Evolutionary conservation across 2,329 filamentous ascomycete genomes (phyloP).

Genomic region (Botrytis squamosa): DNA sequence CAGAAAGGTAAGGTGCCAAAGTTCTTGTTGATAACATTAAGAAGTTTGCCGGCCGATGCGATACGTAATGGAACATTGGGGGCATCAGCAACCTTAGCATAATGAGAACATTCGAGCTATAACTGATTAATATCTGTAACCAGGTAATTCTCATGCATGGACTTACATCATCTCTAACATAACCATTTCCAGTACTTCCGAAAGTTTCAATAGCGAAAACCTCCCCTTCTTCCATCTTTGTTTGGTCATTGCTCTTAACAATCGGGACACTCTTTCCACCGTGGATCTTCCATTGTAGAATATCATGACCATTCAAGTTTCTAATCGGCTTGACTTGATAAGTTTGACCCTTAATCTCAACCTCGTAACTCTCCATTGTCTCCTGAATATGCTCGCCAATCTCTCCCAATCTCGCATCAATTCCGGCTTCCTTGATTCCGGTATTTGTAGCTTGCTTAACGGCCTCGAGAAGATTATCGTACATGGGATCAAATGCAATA

Average conservation of each 20-base stretch:
- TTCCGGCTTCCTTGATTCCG: conserved; percentile 85
- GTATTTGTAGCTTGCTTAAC: conserved; percentile 69
- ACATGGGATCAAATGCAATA: conserved; percentile 64
- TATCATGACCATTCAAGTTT: conserved; percentile 70
- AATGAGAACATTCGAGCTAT: conserved; percentile 80
- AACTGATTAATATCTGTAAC: conserved; percentile 25
- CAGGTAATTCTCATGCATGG: not conserved
- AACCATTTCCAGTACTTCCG: conserved; percentile 86
- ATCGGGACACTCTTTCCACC: conserved; percentile 92
- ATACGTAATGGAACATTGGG: conserved; percentile 74
- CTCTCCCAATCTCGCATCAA: conserved; percentile 80
- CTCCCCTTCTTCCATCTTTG: conserved; percentile 97
- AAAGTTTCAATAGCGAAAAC: conserved; percentile 96
- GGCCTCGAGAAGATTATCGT: conserved; percentile 64
- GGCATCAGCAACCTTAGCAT: conserved; percentile 71
- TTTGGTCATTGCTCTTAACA: conserved; percentile 81
- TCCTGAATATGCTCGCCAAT: conserved; percentile 59
- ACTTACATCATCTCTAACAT: conserved; percentile 78
- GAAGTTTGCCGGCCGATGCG: conserved; percentile 77
- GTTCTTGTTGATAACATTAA: conserved; percentile 92
- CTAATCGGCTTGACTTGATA: conserved; percentile 56
- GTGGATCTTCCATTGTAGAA: conserved; percentile 85
- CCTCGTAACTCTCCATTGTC: conserved; percentile 61
- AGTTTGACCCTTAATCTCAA: conserved; percentile 52
- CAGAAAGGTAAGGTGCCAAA: conserved; percentile 93